Percentiles rank a stretch among this genome's conserved stretches.
Conservation (phyloP, 345 rosid species). For the Boechera stricta region DNA sequence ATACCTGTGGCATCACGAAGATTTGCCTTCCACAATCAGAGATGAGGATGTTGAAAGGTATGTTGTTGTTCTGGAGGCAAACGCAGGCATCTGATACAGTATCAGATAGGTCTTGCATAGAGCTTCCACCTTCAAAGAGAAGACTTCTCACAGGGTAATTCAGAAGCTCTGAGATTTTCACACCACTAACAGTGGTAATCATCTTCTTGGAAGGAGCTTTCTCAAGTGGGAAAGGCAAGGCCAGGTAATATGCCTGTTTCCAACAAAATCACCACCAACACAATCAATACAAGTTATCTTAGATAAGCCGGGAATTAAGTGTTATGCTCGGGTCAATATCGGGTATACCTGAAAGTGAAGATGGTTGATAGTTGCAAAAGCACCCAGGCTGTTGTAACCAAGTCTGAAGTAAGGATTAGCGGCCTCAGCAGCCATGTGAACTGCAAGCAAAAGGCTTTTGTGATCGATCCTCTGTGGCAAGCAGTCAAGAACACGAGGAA, state of each 20-base stretch:
- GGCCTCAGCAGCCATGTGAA: conserved; percentile 88
- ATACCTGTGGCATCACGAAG: conserved; percentile 93
- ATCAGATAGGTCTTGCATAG: conserved; percentile 64
- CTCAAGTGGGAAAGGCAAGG: conserved; percentile 85
- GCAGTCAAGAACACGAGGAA: conserved; percentile 93
- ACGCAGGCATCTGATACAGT: conserved; percentile 79
- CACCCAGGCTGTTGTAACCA: conserved; percentile 99
- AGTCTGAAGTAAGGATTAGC: conserved; percentile 88
- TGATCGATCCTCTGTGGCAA: conserved; percentile 97
- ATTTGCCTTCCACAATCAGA: conserved; percentile 81
- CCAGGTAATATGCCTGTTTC: conserved; percentile 91
- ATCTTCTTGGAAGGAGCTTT: conserved; percentile 74
- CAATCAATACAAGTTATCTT: conserved; percentile 17
- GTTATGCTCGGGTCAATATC: not conserved
- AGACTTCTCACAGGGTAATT: conserved; percentile 93
- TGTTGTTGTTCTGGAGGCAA: conserved; percentile 89
- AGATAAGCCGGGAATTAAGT: not conserved
- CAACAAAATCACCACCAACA: not conserved
- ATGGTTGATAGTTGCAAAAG: conserved; percentile 98
- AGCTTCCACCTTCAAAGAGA: conserved; percentile 76
- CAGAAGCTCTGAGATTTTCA: conserved; percentile 72
- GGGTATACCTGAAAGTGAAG: conserved; percentile 94
- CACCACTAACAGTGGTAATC: conserved; percentile 55
- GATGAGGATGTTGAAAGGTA: conserved; percentile 89
- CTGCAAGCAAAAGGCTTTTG: conserved; percentile 85